Conservation (phyloP, 2,329 filamentous ascomycete genomes). For the Paracamarosporium sp. region DNA sequence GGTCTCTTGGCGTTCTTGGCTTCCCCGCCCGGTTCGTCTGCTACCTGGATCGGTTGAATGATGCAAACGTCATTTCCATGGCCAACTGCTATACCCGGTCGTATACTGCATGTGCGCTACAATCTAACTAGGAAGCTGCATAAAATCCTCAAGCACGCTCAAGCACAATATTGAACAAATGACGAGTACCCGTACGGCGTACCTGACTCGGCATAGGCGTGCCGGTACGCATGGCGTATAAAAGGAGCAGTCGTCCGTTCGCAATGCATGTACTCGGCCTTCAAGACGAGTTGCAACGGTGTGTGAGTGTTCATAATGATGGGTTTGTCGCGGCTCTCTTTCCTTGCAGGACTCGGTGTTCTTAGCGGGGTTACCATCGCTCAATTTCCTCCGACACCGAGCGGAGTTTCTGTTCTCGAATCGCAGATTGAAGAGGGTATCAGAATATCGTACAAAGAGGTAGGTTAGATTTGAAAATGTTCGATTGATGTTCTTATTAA, state of each 20-base stretch:
- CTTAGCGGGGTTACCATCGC: constrained; percentile 24
- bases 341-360: constrained; percentile 21
- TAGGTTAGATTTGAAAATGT: constrained; percentile 13
- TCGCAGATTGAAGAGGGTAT: constrained; percentile 49
- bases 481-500: not conserved
- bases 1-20: constrained; percentile 24
- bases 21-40: constrained; percentile 22
- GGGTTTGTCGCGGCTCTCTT: constrained; percentile 10
- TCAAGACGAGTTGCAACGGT: not conserved
- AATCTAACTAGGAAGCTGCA: constrained; percentile 33
- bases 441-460: constrained; percentile 54
- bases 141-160: not conserved
- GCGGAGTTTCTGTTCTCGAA: constrained; percentile 47
- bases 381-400: constrained; percentile 50
- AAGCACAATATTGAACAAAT: not conserved
- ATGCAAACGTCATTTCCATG: constrained; percentile 22
- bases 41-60: constrained; percentile 9
- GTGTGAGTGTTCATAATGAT: constrained; percentile 12
- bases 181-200: not conserved
- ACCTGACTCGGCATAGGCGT: constrained; percentile 4
- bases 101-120: constrained; percentile 21
- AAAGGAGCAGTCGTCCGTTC: constrained; percentile 1
- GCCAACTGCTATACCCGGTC: constrained; percentile 12
- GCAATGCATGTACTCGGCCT: not conserved
- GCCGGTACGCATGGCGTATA: not conserved